phyloP scores from a whole-genome alignment of 225 moss, liverwort and hornwort species.

The Neckera pumila region DNA sequence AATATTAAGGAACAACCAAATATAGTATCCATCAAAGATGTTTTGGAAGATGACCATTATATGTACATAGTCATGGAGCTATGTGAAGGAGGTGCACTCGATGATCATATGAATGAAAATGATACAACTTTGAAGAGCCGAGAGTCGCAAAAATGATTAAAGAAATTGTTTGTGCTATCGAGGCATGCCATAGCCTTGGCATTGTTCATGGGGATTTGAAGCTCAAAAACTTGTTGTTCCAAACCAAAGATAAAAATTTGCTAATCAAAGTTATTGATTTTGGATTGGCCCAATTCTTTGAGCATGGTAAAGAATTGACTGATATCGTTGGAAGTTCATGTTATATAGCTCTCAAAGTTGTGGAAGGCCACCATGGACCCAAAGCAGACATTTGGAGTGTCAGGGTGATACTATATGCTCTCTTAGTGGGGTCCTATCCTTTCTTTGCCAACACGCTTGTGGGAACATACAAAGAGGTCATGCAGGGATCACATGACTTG shows the following conservation, averaged over 20 bases:
- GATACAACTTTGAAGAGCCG: neutral
- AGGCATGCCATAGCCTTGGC: neutral
- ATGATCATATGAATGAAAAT: neutral
- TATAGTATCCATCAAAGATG: neutral
- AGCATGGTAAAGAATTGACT: neutral
- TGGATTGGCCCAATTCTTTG: neutral
- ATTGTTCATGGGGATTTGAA: neutral
- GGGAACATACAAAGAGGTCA: neutral
- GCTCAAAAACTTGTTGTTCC: neutral
- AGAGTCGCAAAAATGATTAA: neutral
- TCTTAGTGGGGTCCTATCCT: accelerated
- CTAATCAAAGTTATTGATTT: neutral
- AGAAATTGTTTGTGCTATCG: neutral
- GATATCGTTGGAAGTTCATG: neutral
- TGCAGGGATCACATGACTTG: accelerated
- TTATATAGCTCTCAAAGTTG: neutral
- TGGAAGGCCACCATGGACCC: neutral
- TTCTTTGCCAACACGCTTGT: neutral
- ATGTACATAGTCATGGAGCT: neutral
- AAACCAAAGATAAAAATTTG: neutral
- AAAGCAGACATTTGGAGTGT: neutral
- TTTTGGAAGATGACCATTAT: neutral
- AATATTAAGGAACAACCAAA: neutral
- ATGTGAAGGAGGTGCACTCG: neutral
- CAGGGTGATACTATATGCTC: neutral